Percentiles rank a stretch among this genome's conserved stretches.
Evolutionary conservation across 176 grass and related monocot genomes (phyloP).

Genomic region (Leersia perrieri): DNA sequence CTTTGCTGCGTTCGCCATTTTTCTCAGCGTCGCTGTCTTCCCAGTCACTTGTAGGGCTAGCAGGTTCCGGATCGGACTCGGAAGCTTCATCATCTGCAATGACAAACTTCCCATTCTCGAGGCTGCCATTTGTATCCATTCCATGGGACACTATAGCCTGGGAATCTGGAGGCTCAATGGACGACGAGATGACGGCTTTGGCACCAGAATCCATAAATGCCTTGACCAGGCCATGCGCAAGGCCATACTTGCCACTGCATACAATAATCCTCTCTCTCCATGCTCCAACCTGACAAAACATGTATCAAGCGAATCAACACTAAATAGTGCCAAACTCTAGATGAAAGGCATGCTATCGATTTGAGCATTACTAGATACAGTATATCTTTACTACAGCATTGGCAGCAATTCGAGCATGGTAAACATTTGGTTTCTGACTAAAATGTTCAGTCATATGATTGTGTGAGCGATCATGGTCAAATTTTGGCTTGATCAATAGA

Average conservation of each 20-base stretch:
- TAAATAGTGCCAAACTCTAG: conserved; percentile 4
- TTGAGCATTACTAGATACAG: background rate
- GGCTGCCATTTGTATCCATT: conserved; percentile 46
- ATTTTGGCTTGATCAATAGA: background rate
- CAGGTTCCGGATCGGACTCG: conserved; percentile 60
- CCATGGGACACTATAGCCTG: conserved; percentile 58
- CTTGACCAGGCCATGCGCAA: conserved; percentile 65
- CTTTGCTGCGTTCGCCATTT: conserved; percentile 27
- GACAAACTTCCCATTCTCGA: conserved; percentile 75
- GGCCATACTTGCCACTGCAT: conserved; percentile 71
- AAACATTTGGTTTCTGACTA: background rate
- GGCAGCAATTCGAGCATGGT: background rate
- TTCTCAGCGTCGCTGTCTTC: conserved; percentile 86
- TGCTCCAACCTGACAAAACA: conserved; percentile 74
- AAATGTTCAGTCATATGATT: background rate
- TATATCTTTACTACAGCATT: background rate
- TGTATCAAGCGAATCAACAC: conserved; percentile 2
- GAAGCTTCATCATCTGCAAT: conserved; percentile 84
- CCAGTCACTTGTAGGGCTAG: conserved; percentile 84
- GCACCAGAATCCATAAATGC: conserved; percentile 85
- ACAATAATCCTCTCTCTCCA: conserved; percentile 94
- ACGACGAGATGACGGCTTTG: conserved; percentile 86
- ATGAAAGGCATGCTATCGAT: background rate
- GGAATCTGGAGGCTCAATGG: conserved; percentile 66
- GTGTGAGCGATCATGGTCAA: background rate